Conservation (phyloP, 352 stramenopile species). For the Plasmopara muralis region DNA sequence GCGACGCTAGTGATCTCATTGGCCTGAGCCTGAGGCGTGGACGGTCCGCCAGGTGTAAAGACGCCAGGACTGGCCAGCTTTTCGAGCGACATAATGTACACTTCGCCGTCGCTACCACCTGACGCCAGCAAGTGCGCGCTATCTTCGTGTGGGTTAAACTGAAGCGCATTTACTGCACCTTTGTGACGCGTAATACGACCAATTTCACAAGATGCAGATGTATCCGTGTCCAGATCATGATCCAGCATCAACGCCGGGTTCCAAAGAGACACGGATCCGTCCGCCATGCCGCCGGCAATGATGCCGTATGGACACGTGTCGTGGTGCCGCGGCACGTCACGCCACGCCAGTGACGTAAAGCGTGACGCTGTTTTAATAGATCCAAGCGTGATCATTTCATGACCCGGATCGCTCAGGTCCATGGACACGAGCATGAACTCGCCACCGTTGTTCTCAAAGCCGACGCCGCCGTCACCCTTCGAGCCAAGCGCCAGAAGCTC, state of each 20-base stretch:
- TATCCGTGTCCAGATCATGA: slow-evolving; percentile 29
- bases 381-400: slow-evolving; percentile 71
- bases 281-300: slow-evolving; percentile 95
- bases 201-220: slow-evolving; percentile 51
- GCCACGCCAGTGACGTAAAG: slow-evolving; percentile 94
- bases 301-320: slow-evolving; percentile 84
- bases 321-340: slow-evolving; percentile 71
- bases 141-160: slow-evolving; percentile 94
- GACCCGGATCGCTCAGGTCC: slow-evolving; percentile 72
- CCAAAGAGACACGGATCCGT: slow-evolving; percentile 96
- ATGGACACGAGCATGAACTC: slow-evolving; percentile 96
- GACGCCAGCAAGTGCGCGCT: slow-evolving; percentile 90
- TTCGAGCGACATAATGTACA: slow-evolving; percentile 93
- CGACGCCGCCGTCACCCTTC: slow-evolving; percentile 92
- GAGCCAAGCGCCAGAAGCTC: slow-evolving; percentile 83
- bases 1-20: slow-evolving; percentile 89
- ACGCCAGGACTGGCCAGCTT: slow-evolving; percentile 85
- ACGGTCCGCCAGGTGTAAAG: slow-evolving; percentile 81
- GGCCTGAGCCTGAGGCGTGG: slow-evolving; percentile 49
- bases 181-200: slow-evolving; percentile 82
- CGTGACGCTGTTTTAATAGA: slow-evolving; percentile 87
- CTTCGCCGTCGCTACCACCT: slow-evolving; percentile 90
- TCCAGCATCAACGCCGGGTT: slow-evolving; percentile 89
- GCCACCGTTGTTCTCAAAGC: slow-evolving; percentile 97
- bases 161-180: slow-evolving; percentile 87